Conservation (phyloP, 371 early-diverging fungal genomes). For the Lichtheimia hyalospora region DNA sequence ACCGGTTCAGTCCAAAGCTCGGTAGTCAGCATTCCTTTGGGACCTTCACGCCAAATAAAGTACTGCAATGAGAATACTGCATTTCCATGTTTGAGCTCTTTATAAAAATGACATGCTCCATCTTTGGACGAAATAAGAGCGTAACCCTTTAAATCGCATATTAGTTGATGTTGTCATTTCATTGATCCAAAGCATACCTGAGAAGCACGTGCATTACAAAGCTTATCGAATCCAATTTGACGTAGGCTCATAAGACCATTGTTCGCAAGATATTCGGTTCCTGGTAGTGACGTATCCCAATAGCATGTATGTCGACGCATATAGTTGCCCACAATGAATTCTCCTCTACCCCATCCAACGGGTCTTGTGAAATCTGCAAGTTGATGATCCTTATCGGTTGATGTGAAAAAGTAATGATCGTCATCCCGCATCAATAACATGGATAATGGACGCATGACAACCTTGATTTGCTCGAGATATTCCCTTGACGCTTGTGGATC, state of each 20-base stretch:
- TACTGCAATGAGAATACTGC: conserved; percentile 57
- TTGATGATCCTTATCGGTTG: conserved; percentile 2
- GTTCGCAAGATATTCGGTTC: conserved; percentile 29
- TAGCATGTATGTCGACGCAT: conserved; percentile 60
- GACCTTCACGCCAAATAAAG: conserved; percentile 58
- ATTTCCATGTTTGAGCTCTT: conserved; percentile 38
- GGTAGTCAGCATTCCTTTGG: conserved; percentile 54
- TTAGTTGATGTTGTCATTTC: too few species aligned
- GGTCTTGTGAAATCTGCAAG: background rate
- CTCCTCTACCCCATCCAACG: conserved; percentile 13
- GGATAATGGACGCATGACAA: conserved; percentile 37
- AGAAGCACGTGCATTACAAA: conserved; percentile 59
- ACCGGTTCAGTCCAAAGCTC: conserved; percentile 79
- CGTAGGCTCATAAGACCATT: conserved; percentile 42
- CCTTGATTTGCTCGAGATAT: background rate
- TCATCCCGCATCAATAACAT: conserved; percentile 49
- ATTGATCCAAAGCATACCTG: conserved; percentile 33
- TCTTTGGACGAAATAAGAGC: conserved; percentile 47
- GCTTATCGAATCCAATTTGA: conserved; percentile 62
- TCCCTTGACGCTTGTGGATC: background rate
- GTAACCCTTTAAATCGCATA: conserved; percentile 33
- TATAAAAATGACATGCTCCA: conserved; percentile 62
- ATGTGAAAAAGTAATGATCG: conserved; percentile 21
- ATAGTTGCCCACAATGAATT: conserved; percentile 57
- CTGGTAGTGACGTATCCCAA: conserved; percentile 63